Evolutionary conservation across 169 alveolate genomes (phyloP).

Genomic region (Eimeria tenella): DNA sequence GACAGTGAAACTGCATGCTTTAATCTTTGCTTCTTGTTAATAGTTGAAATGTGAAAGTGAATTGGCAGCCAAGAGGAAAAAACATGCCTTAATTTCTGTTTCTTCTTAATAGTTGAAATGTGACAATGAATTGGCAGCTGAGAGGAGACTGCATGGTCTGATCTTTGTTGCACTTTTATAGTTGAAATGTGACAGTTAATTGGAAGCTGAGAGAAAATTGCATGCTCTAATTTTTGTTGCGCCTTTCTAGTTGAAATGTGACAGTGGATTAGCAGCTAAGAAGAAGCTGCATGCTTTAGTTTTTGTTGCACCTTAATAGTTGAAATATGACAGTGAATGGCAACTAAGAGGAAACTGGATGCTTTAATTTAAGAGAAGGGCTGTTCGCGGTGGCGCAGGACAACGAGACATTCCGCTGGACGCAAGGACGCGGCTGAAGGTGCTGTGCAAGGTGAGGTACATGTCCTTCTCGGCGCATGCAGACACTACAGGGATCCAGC

Average conservation of each 20-base stretch:
- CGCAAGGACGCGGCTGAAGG: conserved; percentile 89
- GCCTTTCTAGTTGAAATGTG: neutral
- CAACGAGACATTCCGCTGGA: conserved; percentile 81
- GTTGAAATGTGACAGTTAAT: too few species aligned
- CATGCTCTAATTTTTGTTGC: too few species aligned
- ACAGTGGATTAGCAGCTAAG: neutral
- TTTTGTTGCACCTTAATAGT: too few species aligned
- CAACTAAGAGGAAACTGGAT: too few species aligned
- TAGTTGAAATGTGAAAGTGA: too few species aligned
- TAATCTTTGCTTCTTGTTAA: too few species aligned
- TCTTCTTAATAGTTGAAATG: too few species aligned
- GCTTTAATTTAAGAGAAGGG: neutral
- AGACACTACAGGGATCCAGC: conserved; percentile 97
- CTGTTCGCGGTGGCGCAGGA: conserved; percentile 22
- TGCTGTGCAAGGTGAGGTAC: conserved; percentile 95
- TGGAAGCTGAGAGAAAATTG: too few species aligned
- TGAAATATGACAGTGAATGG: neutral
- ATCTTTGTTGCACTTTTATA: too few species aligned
- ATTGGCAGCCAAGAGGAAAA: neutral
- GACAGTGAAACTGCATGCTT: too few species aligned
- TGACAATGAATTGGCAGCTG: neutral
- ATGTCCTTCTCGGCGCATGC: conserved; percentile 99
- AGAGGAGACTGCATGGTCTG: neutral
- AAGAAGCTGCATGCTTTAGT: neutral
- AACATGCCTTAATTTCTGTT: neutral